Evolutionary conservation across 23 red algal genomes (phyloP), one percentile per base, ranked within the genome.

Genomic region (Gracilaria caudata): DNA sequence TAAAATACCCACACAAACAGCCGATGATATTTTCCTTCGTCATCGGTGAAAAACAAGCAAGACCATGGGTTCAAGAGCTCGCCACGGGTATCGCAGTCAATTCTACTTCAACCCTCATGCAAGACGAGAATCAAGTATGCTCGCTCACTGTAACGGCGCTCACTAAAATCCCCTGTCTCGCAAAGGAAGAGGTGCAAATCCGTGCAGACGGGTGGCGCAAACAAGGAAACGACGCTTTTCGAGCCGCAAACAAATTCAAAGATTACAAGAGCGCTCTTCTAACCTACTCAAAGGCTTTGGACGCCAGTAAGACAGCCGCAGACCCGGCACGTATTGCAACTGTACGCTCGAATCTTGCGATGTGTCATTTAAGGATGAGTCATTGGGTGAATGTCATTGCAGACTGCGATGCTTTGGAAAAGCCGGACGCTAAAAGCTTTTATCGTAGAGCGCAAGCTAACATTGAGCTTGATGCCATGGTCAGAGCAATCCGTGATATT

Each of bases 371-470:
- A 3, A 59, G 60, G 40, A 70, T 57, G 46, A 17, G 37, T 7
- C 74, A 91, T 28, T 91, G 87, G 87, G 66, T 54, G 23, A 60
- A 75, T 46, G 75, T 40, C 45, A 73, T 81, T 21, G 65, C 61
- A 9, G 43, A 81, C 41, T 70, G 59, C 35, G 87, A 81, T 72
- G 87, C 77, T 5, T 9, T 77, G 36, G 49, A 57, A 72, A 73
- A 25, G 20, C 49, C 81, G 38, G 46, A 58, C 32, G 64, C 64
- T 12, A 91, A 91, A 63, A 30, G 38, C 16, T 56, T 55, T 58
- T 91, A 74, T 51, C 87, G 87, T 16, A 61, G 87, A 30, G 29
- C 57, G 24, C 65, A 63, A 51, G 87, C 87, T 23, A 24, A 26
- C 4, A 74, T 45, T 25, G 78, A 82, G 61, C 26, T 91, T 7